Conservation (phyloP, 176 grass and related monocot genomes). For the barley (Hordeum vulgare) region MorexV3_pseudomolecules_assembly NC_058519.1:588221105-588221604, state of each 20-base stretch:
- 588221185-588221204: neutral
- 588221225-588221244: slow-evolving; percentile 30
- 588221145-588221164: neutral
- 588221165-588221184: neutral
- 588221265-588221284: neutral
- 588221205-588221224: slow-evolving; percentile 31
- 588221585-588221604: neutral
- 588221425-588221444: neutral
- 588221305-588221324: slow-evolving; percentile 14
- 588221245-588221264: slow-evolving; percentile 20
- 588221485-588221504: neutral
- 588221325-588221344: neutral
- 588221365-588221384: neutral
- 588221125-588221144: neutral
- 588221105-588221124: neutral
- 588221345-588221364: neutral
- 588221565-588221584: neutral
- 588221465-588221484: neutral
- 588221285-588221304: neutral
- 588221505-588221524: neutral
- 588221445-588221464: neutral
- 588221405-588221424: neutral
- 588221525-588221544: neutral
- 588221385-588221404: neutral
- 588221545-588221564: neutral